Percentiles rank a stretch among this genome's conserved stretches.
Conservation (phyloP, 352 stramenopile genomes). For the Phytopythium chamaehyphon region DNA sequence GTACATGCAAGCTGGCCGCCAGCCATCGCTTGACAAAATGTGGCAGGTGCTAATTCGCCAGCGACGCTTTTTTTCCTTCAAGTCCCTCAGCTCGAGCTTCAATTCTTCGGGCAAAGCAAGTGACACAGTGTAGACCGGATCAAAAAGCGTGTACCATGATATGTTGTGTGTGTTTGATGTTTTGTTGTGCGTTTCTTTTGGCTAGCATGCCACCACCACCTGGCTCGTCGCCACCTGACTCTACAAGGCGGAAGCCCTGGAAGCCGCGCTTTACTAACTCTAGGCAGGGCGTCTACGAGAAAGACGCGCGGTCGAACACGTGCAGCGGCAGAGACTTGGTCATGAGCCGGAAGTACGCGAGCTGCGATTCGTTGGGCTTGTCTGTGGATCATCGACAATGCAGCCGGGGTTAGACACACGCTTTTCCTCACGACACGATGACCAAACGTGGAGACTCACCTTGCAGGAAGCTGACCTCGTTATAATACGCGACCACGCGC, state of each 20-base stretch:
- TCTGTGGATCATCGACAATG: slow-evolving; percentile 25
- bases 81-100: slow-evolving; percentile 35
- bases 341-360: slow-evolving; percentile 85
- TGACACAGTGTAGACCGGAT: slow-evolving; percentile 1
- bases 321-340: slow-evolving; percentile 77
- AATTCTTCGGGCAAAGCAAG: slow-evolving; percentile 20
- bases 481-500: slow-evolving; percentile 81
- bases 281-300: slow-evolving; percentile 41
- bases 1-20: slow-evolving; percentile 3
- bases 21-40: slow-evolving; percentile 32
- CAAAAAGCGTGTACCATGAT: not conserved
- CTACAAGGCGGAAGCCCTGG: too few species aligned
- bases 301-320: slow-evolving; percentile 82
- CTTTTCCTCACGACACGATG: not conserved
- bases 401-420: slow-evolving; percentile 3
- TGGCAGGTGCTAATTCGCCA: slow-evolving; percentile 53
- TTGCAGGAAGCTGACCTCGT: slow-evolving; percentile 72
- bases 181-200: not conserved
- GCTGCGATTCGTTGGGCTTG: slow-evolving; percentile 60
- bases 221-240: too few species aligned
- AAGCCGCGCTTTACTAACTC: slow-evolving; percentile 2
- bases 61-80: slow-evolving; percentile 60
- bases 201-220: not conserved
- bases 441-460: slow-evolving; percentile 22
- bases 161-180: slow-evolving; percentile 2